phyloP scores from a whole-genome alignment of 345 rosid genomes.

The Linum usitatissimum region DNA sequence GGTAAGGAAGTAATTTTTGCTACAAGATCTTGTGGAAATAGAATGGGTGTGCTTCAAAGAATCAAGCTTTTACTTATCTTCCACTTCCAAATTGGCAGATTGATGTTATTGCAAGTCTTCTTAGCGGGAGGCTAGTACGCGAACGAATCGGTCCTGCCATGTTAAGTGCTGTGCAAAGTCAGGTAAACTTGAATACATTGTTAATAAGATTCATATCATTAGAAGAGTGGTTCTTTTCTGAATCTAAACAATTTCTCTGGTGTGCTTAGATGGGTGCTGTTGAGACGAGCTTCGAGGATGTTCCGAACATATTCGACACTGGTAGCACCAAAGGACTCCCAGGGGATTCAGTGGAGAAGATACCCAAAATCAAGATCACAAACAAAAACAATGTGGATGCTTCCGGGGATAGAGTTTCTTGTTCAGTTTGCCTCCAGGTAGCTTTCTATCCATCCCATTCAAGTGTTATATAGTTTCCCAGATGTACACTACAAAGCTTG shows the following conservation, averaged over 20 bases:
- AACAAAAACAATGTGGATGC: slow-evolving; percentile 48
- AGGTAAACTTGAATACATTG: slow-evolving; percentile 35
- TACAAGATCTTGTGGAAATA: too few species aligned
- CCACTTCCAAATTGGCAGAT: slow-evolving; percentile 34
- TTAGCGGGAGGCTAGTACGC: slow-evolving; percentile 95
- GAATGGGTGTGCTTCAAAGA: background rate
- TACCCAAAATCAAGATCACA: slow-evolving; percentile 73
- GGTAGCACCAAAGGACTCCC: slow-evolving; percentile 67
- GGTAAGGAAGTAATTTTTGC: slow-evolving; percentile 36
- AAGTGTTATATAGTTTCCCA: background rate
- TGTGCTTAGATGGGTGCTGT: slow-evolving; percentile 80
- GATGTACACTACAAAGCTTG: background rate
- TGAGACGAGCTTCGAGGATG: slow-evolving; percentile 67
- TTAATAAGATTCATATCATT: background rate
- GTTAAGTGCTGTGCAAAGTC: slow-evolving; percentile 99
- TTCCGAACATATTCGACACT: slow-evolving; percentile 74
- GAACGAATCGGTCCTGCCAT: slow-evolving; percentile 98
- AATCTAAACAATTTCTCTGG: background rate
- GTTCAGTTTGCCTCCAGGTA: slow-evolving; percentile 99
- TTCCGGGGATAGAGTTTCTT: slow-evolving; percentile 67
- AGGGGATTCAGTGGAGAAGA: slow-evolving; percentile 66
- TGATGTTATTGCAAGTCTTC: slow-evolving; percentile 94
- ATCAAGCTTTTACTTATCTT: background rate
- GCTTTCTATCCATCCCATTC: background rate
- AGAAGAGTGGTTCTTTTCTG: background rate